Conservation (phyloP, 2,329 filamentous ascomycete genomes). For the Phaeomoniella chlamydospora region DNA sequence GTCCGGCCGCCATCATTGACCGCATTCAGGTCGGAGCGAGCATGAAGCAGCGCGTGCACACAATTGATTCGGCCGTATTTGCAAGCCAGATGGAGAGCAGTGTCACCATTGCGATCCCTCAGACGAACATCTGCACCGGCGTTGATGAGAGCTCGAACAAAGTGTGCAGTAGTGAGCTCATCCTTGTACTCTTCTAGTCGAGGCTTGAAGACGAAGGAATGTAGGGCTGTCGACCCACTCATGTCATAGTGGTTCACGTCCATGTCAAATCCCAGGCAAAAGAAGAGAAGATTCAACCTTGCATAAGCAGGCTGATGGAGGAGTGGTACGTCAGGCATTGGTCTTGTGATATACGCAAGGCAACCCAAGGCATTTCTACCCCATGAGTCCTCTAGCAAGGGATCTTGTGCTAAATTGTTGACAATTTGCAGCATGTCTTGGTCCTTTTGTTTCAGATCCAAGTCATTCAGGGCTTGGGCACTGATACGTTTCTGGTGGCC, state of each 20-base stretch:
- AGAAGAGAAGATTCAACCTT: background rate
- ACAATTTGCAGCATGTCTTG: background rate
- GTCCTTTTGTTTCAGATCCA: constrained; percentile 1
- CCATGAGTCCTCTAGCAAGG: background rate
- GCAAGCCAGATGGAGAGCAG: constrained; percentile 1
- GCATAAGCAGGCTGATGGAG: background rate
- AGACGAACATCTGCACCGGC: background rate
- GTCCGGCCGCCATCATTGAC: background rate
- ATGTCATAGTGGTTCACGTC: constrained; percentile 1
- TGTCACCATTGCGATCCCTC: background rate
- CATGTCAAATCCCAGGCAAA: background rate
- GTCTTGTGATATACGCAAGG: background rate
- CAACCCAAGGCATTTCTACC: background rate
- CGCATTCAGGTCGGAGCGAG: background rate
- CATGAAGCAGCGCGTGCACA: background rate
- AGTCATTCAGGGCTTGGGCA: background rate
- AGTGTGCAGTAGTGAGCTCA: constrained; percentile 1
- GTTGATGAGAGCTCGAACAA: background rate
- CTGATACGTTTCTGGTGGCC: background rate
- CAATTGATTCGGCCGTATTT: background rate
- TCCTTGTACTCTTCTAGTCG: background rate
- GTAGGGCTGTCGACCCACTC: background rate
- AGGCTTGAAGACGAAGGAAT: constrained; percentile 1
- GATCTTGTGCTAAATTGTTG: background rate
- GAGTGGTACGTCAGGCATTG: background rate